Evolutionary conservation across 371 early-diverging fungal genomes (phyloP).

Genomic region (Mucor mucedo): DNA sequence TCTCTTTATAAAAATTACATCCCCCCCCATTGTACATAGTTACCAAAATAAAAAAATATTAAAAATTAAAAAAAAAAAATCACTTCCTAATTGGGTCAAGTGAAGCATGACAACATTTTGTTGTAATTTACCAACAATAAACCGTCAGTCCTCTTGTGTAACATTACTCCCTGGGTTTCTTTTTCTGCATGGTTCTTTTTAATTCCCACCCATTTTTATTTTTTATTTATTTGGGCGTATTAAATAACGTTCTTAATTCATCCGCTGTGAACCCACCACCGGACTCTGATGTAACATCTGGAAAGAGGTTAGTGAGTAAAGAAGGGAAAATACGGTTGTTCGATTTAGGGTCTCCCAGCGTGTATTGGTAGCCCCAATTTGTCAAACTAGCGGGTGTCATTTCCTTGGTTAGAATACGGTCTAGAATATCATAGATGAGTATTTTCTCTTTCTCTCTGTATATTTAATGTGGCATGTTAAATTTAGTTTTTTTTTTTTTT

Average conservation of each 20-base stretch:
- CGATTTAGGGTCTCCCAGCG: slow-evolving; percentile 26
- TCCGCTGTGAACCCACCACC: slow-evolving; percentile 20
- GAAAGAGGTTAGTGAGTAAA: slow-evolving; percentile 23
- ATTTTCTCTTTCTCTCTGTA: no score
- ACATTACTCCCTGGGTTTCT: neutral
- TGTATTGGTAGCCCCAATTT: slow-evolving; percentile 45
- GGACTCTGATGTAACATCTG: slow-evolving; percentile 11
- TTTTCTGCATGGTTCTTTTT: slow-evolving; percentile 1
- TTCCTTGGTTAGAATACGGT: slow-evolving; percentile 39
- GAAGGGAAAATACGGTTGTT: slow-evolving; percentile 29
- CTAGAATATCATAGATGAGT: slow-evolving; percentile 8
- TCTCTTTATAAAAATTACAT: neutral
- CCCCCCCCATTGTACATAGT: no score
- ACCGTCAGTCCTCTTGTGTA: neutral
- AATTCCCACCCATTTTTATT: neutral
- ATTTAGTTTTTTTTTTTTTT: neutral
- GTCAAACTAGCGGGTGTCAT: slow-evolving; percentile 46
- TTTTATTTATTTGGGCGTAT: slow-evolving; percentile 15
- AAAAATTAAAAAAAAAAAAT: neutral
- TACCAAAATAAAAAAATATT: neutral
- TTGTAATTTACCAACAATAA: slow-evolving; percentile 1
- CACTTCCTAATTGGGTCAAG: slow-evolving; percentile 4
- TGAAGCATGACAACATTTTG: slow-evolving; percentile 8
- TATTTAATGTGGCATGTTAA: neutral
- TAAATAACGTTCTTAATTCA: slow-evolving; percentile 29